Base-by-base conservation (phyloP, 805 yeast genomes). In the Pichia nakasei region DNA sequence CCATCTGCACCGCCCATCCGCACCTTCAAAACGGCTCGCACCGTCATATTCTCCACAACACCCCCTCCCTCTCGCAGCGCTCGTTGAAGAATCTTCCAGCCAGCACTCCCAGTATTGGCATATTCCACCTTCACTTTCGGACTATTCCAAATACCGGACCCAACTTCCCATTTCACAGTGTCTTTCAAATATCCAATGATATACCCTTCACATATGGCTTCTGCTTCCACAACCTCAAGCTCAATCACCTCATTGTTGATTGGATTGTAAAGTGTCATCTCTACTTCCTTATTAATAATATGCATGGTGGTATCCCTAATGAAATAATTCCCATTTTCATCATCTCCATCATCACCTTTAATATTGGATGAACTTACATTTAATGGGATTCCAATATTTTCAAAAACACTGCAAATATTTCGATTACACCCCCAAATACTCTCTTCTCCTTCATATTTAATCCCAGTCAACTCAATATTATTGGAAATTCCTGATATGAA, bases 181-280 rank as follows among this genome's bases (percentile, higher is more conserved):
- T 59, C 57, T 21, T 64, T 60, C 27, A 76, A 54, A 42, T 65
- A 66, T 1, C 80, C 83, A 39, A 78, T 55, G 2, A 64, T 58
- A 5, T 65, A 60, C 4, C 68, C 78, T 37, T 73, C 67, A 48
- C 69, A 68, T 1, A 63, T 61, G 0, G 82, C 83, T 41, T 64
- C 66, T 1, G 75, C 81, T 33, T 65, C 65, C 18, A 63, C 46
- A 18, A 79, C 59, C 9, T 60, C 60, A 13, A 75, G 58, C n/a
- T 59, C 52, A 1, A 74, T 58, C 15, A 66, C 71, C n/a, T 66
- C 56, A 51, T 79, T 77, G 5, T 49, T 44, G 1, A 79, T 51
- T 1, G 85, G 85, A 50, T 79, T 79, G 57, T 55, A 75, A 0
- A 78, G 62, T 0, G 71, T 69, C 44, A 79, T 53, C 50, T 77